phyloP scores from a whole-genome alignment of 768 basidiomycete species.

The Amanita molliuscula region DNA sequence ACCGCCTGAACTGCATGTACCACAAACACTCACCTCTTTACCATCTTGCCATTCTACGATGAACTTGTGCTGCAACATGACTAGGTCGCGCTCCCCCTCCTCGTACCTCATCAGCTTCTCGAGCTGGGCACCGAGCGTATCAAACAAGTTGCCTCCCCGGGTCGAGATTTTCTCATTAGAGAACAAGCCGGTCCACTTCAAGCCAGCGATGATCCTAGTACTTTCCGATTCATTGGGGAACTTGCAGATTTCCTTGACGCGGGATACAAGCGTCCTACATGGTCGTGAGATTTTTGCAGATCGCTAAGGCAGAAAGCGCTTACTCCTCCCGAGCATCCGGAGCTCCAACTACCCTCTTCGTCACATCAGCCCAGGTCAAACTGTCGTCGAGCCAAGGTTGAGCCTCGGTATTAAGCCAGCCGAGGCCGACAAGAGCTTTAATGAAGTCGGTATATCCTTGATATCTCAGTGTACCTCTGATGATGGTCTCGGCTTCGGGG shows the following conservation, averaged over 20 bases:
- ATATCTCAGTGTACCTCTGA: constrained; percentile 90
- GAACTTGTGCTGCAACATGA: constrained; percentile 99
- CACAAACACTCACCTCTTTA: constrained; percentile 33
- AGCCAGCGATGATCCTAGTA: constrained; percentile 75
- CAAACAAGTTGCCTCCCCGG: constrained; percentile 71
- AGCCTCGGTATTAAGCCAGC: constrained; percentile 68
- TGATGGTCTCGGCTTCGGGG: constrained; percentile 85
- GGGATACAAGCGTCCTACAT: constrained; percentile 59
- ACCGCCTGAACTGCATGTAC: neutral
- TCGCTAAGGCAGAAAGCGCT: constrained; percentile 1
- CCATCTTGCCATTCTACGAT: constrained; percentile 86
- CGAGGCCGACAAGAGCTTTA: constrained; percentile 74
- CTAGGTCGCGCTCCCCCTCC: constrained; percentile 84
- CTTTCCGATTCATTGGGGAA: constrained; percentile 69
- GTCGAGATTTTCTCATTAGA: constrained; percentile 52
- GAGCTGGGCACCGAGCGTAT: constrained; percentile 85
- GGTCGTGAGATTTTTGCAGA: constrained; percentile 1
- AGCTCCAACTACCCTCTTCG: constrained; percentile 63
- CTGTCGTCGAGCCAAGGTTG: constrained; percentile 72
- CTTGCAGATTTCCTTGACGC: constrained; percentile 56
- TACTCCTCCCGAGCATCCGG: constrained; percentile 62
- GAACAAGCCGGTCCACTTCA: constrained; percentile 92
- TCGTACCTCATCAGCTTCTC: constrained; percentile 92
- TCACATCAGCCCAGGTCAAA: constrained; percentile 79
- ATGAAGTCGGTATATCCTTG: constrained; percentile 97